phyloP scores from a whole-genome alignment of 2,329 filamentous ascomycete species.

The Fusarium aywerte region DNA sequence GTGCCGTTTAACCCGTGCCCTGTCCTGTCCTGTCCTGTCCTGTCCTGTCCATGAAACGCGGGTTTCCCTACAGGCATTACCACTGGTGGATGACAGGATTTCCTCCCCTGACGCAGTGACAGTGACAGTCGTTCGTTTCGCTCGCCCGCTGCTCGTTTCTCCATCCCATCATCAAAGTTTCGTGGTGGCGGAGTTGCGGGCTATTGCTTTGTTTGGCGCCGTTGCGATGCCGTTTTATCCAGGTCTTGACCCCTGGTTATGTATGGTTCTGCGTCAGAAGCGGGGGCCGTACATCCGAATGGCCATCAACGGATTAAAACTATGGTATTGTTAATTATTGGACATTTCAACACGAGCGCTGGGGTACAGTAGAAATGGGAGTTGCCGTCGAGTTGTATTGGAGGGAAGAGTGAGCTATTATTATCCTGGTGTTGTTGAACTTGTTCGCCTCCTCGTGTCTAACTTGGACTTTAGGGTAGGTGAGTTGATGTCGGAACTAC shows the following conservation, averaged over 20 bases:
- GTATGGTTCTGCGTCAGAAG: neutral
- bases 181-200: slow-evolving; percentile 38
- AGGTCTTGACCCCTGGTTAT: slow-evolving; percentile 37
- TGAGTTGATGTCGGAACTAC: too few relatives aligned
- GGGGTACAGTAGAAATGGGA: slow-evolving; percentile 13
- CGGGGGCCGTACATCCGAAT: slow-evolving; percentile 24
- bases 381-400: neutral
- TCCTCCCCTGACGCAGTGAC: neutral
- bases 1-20: slow-evolving; percentile 34
- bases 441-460: neutral
- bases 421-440: slow-evolving; percentile 1
- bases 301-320: neutral
- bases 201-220: slow-evolving; percentile 36
- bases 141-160: neutral
- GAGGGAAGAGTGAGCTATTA: neutral
- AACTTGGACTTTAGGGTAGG: neutral
- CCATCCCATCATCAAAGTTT: slow-evolving; percentile 15
- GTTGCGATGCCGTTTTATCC: slow-evolving; percentile 45
- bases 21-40: neutral
- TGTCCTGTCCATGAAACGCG: slow-evolving; percentile 27
- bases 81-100: slow-evolving; percentile 14
- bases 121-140: neutral
- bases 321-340: too few relatives aligned
- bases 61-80: slow-evolving; percentile 11
- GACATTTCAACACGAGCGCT: neutral